A percentile compares a stretch with the other conserved stretches of the same genome.
Conservation (phyloP, 495 filamentous ascomycete genomes). For the Penicillium waksmanii region DNA sequence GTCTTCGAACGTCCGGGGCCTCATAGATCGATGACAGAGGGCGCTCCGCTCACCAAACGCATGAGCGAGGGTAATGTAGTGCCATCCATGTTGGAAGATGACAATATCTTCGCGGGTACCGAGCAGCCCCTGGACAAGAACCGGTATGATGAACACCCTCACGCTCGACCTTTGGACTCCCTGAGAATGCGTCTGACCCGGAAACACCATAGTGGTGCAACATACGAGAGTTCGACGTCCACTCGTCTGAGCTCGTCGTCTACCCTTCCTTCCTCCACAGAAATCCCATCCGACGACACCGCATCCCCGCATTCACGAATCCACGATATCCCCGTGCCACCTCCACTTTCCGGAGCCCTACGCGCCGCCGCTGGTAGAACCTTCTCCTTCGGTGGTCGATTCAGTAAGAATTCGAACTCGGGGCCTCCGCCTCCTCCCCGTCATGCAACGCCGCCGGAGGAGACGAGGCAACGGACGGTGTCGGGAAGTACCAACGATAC, state of each 20-base stretch:
- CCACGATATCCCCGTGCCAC: slow-evolving; percentile 60
- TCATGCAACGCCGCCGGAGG: slow-evolving; percentile 43
- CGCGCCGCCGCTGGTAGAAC: slow-evolving; percentile 69
- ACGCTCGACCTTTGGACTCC: slow-evolving; percentile 21
- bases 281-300: slow-evolving; percentile 60
- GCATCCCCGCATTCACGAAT: slow-evolving; percentile 54
- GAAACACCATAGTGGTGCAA: slow-evolving; percentile 63
- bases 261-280: slow-evolving; percentile 73
- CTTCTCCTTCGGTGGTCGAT: slow-evolving; percentile 66
- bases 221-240: slow-evolving; percentile 64
- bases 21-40: slow-evolving; percentile 53
- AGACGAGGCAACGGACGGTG: slow-evolving; percentile 48
- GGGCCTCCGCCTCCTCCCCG: slow-evolving; percentile 44
- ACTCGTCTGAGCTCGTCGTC: slow-evolving; percentile 71
- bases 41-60: slow-evolving; percentile 45
- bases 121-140: slow-evolving; percentile 40
- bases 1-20: slow-evolving; percentile 60
- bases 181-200: slow-evolving; percentile 38
- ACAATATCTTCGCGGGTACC: slow-evolving; percentile 45
- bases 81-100: slow-evolving; percentile 57
- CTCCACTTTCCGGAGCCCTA: slow-evolving; percentile 52
- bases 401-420: slow-evolving; percentile 47
- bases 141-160: slow-evolving; percentile 46
- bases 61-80: slow-evolving; percentile 42
- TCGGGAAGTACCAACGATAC: slow-evolving; percentile 66